Evolutionary conservation across 1,284 basidiomycete genomes (phyloP).

Genomic region (Malassezia furfur): DNA sequence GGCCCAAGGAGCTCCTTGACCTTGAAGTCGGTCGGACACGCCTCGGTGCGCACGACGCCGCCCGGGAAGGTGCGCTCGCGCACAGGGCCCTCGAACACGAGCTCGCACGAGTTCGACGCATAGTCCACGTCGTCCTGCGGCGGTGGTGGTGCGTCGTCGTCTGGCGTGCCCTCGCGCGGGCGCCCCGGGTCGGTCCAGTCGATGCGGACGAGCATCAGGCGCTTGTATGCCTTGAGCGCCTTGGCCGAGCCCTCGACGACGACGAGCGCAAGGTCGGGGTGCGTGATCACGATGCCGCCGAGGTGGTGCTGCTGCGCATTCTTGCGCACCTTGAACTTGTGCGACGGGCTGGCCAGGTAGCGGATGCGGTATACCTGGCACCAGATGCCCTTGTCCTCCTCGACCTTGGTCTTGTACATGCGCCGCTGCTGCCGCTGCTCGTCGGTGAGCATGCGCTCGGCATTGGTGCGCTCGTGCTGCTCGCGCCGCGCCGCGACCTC

Average conservation of each 20-base stretch:
- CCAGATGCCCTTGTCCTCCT: constrained; percentile 76
- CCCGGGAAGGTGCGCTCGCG: constrained; percentile 56
- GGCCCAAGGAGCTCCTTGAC: constrained; percentile 76
- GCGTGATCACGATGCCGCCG: constrained; percentile 79
- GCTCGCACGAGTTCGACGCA: constrained; percentile 74
- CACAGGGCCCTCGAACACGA: constrained; percentile 86
- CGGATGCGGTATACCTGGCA: constrained; percentile 79
- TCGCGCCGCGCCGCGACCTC: constrained; percentile 85
- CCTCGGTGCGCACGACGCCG: constrained; percentile 56
- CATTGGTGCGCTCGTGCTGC: constrained; percentile 81
- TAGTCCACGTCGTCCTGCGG: constrained; percentile 51
- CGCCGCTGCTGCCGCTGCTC: constrained; percentile 79
- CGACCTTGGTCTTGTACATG: constrained; percentile 51
- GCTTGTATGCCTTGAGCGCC: constrained; percentile 76
- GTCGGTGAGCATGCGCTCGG: constrained; percentile 77
- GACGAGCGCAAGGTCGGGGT: constrained; percentile 76
- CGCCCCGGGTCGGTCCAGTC: constrained; percentile 88
- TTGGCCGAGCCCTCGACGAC: constrained; percentile 85
- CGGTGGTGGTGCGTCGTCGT: constrained; percentile 25
- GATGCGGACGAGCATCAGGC: constrained; percentile 76
- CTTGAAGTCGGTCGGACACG: constrained; percentile 68
- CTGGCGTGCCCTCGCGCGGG: constrained; percentile 54
- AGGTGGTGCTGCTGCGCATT: constrained; percentile 85
- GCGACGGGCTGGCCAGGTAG: constrained; percentile 77
- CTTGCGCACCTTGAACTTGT: constrained; percentile 90